Evolutionary conservation across 495 filamentous ascomycete species (phyloP), one percentile per base, ranked within the genome.

Genomic region (Daldinia caldariorum): DNA sequence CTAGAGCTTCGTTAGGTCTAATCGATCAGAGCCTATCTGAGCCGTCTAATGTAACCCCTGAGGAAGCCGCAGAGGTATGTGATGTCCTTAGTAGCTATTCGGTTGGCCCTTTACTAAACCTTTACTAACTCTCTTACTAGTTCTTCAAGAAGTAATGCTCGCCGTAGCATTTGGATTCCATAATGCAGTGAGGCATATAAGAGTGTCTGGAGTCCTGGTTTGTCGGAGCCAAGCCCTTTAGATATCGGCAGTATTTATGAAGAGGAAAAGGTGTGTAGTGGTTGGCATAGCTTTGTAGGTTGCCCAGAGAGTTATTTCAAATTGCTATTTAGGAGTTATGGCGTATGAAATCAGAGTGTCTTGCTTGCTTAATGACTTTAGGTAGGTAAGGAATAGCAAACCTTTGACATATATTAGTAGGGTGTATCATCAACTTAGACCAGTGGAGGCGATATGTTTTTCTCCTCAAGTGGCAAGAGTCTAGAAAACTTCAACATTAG

Each of bases 1-100:
- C 82, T 13, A 88, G 81, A 74, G 85, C 82, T 14, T 87, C 82
- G 75, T 73, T 98, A 43, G 92, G 94, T 0, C 80, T 97, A 71
- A 88, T 98, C 74, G 90, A 91, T 53, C 82, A 84, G 67, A 81
- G 76, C 22, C 78, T 84, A 64, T 87, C 84, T 4, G 87, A 89
- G 37, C 77, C 81, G 5, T 92, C 89, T 12, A 82, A 86, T 6
- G 88, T 94, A 1, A 85, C 83, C 7, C 85, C 86, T 56, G 88
- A 89, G 31, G 89, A 93, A 69, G 92, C 91, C 3, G 87, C 84
- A 61, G 84, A 82, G 77, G 89, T 90, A 69, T 70, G 76, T 75
- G 20, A 9, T 49, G 16, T 37, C 29, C 58, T 16, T 10, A 38
- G 6, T 7, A 32, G 16, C 2, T 31, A 14, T 39, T n/a, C 16